Percentiles rank a stretch among this genome's conserved stretches.
Conservation (phyloP, 2,329 filamentous ascomycete genomes). For the Furcasterigmium sp. region DNA sequence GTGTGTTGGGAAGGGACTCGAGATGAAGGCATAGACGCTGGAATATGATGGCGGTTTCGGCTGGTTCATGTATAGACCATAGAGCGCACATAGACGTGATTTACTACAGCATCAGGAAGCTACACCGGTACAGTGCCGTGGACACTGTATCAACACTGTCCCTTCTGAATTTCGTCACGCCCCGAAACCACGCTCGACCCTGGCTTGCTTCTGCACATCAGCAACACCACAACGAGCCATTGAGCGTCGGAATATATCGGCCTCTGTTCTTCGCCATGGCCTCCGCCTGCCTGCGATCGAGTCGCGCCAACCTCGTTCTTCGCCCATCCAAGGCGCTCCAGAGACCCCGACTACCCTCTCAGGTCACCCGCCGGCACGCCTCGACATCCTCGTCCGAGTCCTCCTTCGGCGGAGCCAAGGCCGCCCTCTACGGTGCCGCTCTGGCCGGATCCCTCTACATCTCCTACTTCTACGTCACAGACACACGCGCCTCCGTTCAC, state of each 20-base stretch:
- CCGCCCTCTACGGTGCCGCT: slow-evolving; percentile 32
- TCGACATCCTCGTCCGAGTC: slow-evolving; percentile 21
- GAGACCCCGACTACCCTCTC: slow-evolving; percentile 17
- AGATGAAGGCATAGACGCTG: neutral
- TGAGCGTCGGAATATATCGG: slow-evolving; percentile 24
- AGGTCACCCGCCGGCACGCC: slow-evolving; percentile 22
- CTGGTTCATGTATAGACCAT: neutral
- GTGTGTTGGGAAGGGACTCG: neutral
- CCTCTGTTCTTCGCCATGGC: slow-evolving; percentile 21
- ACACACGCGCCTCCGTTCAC: slow-evolving; percentile 67
- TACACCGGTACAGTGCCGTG: neutral
- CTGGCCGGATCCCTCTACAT: slow-evolving; percentile 36
- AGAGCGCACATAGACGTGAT: neutral
- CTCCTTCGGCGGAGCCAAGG: slow-evolving; percentile 25
- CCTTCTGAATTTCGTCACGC: neutral
- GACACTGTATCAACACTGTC: slow-evolving; percentile 2
- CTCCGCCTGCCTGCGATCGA: slow-evolving; percentile 18
- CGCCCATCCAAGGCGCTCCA: slow-evolving; percentile 11
- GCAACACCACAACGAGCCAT: slow-evolving; percentile 18
- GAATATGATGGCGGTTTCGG: neutral
- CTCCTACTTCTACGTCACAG: slow-evolving; percentile 65
- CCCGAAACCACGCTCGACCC: slow-evolving; percentile 5
- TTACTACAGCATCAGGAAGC: neutral
- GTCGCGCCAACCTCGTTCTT: slow-evolving; percentile 16
- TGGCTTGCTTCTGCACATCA: neutral